phyloP scores from a whole-genome alignment of 768 basidiomycete species.

The Calocera viscosa region DNA sequence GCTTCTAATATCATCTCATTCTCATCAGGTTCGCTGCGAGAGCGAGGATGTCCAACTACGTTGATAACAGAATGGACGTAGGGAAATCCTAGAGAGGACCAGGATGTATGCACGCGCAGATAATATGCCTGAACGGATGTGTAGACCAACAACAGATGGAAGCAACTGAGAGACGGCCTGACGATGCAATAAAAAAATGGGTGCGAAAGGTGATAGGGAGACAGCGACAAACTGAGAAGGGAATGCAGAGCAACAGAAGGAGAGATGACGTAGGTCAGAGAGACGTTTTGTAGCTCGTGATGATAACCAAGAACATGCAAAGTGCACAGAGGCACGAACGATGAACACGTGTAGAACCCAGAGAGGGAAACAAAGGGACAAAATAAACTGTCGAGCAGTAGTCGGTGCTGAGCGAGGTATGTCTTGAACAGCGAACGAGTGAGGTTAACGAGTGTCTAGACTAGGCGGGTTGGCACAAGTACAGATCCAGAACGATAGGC shows the following conservation, averaged over 20 bases:
- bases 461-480: background rate
- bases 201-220: constrained; percentile 9
- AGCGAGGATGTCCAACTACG: background rate
- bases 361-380: constrained; percentile 2
- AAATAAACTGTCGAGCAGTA: constrained; percentile 8
- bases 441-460: background rate
- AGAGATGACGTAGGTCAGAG: constrained; percentile 7
- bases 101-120: constrained; percentile 5
- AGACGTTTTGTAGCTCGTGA: constrained; percentile 10
- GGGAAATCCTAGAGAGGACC: background rate
- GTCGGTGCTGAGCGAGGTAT: background rate
- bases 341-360: background rate
- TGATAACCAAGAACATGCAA: constrained; percentile 3
- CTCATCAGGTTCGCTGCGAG: background rate
- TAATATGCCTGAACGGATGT: background rate
- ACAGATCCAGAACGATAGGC: background rate
- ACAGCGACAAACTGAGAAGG: constrained; percentile 13
- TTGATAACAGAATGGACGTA: background rate
- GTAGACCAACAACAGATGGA: constrained; percentile 9
- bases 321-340: background rate
- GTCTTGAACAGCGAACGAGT: constrained; percentile 1
- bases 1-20: background rate
- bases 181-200: background rate
- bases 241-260: background rate
- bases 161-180: constrained; percentile 5